Percentiles rank a stretch among this genome's conserved stretches.
phyloP scores from a whole-genome alignment of 176 grass and related monocot genomes.

The bread wheat (Triticum aestivum) region DNA sequence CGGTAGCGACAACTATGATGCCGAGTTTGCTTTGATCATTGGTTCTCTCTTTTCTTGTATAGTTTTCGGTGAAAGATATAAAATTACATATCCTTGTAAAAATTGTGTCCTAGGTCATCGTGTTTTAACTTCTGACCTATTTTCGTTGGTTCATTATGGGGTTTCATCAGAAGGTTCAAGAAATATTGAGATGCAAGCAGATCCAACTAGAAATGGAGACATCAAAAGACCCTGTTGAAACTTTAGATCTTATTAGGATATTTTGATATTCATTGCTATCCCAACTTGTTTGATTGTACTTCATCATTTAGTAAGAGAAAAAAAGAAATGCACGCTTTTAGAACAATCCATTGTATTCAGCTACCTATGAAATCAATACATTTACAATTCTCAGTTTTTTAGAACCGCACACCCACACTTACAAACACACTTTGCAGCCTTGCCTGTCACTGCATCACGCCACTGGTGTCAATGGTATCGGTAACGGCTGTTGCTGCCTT shows the following conservation, averaged over 20 bases:
- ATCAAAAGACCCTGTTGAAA: background rate
- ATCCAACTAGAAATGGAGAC: background rate
- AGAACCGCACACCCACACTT: background rate
- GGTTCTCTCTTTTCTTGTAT: background rate
- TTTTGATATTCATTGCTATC: background rate
- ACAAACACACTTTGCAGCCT: conserved; percentile 2
- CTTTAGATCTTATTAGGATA: background rate
- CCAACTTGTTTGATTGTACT: background rate
- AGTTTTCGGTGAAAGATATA: background rate
- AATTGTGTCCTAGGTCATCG: background rate
- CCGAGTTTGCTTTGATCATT: background rate
- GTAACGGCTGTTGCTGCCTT: background rate
- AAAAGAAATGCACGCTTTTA: background rate
- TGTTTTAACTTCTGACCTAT: background rate
- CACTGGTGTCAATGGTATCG: background rate
- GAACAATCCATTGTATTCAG: background rate
- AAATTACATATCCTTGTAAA: background rate
- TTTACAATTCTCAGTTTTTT: background rate
- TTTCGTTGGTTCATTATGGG: background rate
- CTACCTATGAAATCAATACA: background rate
- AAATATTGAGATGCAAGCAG: background rate
- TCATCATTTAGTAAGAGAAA: background rate
- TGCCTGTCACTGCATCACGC: background rate
- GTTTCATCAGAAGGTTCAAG: background rate
- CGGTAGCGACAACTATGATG: background rate